phyloP scores from a whole-genome alignment of 2,329 filamentous ascomycete species.

The Alternaria sp. region DNA sequence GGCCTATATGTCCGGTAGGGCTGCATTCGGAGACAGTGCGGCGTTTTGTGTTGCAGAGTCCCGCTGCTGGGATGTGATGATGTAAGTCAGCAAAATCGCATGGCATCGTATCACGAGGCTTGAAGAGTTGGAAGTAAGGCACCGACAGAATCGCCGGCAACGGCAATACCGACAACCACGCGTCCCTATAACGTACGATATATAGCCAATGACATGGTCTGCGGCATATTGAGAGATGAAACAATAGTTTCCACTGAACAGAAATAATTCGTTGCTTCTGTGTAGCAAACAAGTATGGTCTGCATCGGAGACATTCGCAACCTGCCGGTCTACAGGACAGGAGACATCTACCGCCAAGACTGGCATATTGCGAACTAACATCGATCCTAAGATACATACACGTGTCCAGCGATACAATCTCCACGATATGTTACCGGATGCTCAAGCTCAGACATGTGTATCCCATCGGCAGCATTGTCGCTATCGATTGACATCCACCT shows the following conservation, averaged over 20 bases:
- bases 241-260: background rate
- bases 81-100: constrained; percentile 9
- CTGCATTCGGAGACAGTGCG: constrained; percentile 8
- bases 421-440: background rate
- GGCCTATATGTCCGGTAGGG: constrained; percentile 17
- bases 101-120: constrained; percentile 5
- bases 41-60: constrained; percentile 7
- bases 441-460: background rate
- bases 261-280: background rate
- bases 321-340: background rate
- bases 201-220: constrained; percentile 4
- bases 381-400: background rate
- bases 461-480: background rate
- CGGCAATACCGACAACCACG: constrained; percentile 7
- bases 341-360: background rate
- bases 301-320: background rate
- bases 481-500: background rate
- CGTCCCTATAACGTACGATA: constrained; percentile 11
- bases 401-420: background rate
- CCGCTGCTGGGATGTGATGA: constrained; percentile 1
- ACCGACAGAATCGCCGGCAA: constrained; percentile 8
- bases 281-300: background rate
- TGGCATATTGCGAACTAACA: background rate
- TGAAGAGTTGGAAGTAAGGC: constrained; percentile 7
- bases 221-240: background rate